These are phyloP conservation scores for Mentha longifolia DNA, from an alignment of 257 asterid genomes.

Conservation along the genomic window DNA sequence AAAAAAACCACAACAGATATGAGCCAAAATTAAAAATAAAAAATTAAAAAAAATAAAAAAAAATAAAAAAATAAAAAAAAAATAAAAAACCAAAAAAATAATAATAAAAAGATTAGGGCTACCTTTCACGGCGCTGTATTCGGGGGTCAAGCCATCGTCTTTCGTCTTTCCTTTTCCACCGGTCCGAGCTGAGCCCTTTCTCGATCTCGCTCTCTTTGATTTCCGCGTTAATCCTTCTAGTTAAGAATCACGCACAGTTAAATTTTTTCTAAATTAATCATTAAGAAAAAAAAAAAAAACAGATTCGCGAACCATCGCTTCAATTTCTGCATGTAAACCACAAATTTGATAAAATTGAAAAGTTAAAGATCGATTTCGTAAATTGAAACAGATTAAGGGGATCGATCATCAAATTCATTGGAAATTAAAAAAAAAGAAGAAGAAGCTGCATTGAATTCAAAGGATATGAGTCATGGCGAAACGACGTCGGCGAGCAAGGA, in stretches of 20 bases:
- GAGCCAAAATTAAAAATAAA: too few relatives aligned
- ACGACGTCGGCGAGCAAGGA: too few relatives aligned
- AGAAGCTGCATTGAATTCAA: background rate
- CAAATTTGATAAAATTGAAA: background rate
- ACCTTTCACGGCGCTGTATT: conserved; percentile 49
- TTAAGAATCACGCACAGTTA: conserved; percentile 45
- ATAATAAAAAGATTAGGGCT: background rate
- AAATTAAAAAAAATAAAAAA: too few relatives aligned
- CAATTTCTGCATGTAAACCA: background rate
- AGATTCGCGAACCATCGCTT: background rate
- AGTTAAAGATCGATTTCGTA: conserved; percentile 8
- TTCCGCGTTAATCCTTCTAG: conserved; percentile 69
- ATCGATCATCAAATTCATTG: background rate
- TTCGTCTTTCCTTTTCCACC: conserved; percentile 42
- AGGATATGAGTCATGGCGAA: conserved; percentile 64
- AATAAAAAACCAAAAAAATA: background rate
- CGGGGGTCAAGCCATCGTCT: conserved; percentile 47
- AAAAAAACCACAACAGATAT: too few relatives aligned
- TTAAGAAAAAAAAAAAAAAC: background rate
- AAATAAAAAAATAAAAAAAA: background rate
- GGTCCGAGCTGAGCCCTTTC: conserved; percentile 72
- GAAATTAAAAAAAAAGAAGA: background rate
- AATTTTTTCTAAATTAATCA: background rate
- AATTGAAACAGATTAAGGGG: too few relatives aligned
- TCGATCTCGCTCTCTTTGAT: conserved; percentile 80